Evolutionary conservation across 768 basidiomycete species (phyloP).

Genomic region (Hericium erinaceus): DNA sequence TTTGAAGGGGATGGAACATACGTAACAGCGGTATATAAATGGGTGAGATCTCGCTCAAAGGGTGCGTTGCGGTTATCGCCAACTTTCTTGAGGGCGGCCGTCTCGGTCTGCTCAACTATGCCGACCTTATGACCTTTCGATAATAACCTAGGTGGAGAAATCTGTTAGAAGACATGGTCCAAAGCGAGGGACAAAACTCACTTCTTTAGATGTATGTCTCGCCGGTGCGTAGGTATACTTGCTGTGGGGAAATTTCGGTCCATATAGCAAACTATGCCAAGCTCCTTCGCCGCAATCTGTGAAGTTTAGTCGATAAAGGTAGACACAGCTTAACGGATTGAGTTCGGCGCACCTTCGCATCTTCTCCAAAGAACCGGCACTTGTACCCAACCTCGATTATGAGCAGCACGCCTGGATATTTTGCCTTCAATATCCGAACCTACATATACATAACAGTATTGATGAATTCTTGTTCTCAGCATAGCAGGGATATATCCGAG

Average conservation of each 20-base stretch:
- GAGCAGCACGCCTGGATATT: constrained; percentile 56
- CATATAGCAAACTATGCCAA: constrained; percentile 67
- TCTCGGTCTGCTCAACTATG: constrained; percentile 75
- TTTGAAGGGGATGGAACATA: constrained; percentile 19
- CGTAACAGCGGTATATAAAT: constrained; percentile 85
- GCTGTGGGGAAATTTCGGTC: constrained; percentile 70
- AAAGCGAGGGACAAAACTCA: constrained; percentile 21
- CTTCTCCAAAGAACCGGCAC: constrained; percentile 74
- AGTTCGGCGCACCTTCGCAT: constrained; percentile 49
- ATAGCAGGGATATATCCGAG: neutral
- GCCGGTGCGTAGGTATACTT: constrained; percentile 60
- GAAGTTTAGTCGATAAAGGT: neutral
- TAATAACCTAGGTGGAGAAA: constrained; percentile 41
- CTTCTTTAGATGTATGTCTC: constrained; percentile 72
- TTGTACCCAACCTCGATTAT: constrained; percentile 85
- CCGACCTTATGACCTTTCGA: constrained; percentile 79
- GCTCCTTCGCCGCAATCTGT: constrained; percentile 58
- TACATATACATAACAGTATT: constrained; percentile 15
- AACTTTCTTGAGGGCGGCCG: constrained; percentile 81
- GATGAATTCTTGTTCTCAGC: neutral
- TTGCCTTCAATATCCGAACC: constrained; percentile 51
- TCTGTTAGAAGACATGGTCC: neutral
- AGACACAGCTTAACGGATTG: neutral
- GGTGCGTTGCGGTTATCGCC: constrained; percentile 64
- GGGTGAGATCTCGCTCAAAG: constrained; percentile 66